A percentile compares a stretch with the other conserved stretches of the same genome.
Evolutionary conservation across 75 land plant species (phyloP).

Genomic region (Sequoiadendron giganteum): DNA sequence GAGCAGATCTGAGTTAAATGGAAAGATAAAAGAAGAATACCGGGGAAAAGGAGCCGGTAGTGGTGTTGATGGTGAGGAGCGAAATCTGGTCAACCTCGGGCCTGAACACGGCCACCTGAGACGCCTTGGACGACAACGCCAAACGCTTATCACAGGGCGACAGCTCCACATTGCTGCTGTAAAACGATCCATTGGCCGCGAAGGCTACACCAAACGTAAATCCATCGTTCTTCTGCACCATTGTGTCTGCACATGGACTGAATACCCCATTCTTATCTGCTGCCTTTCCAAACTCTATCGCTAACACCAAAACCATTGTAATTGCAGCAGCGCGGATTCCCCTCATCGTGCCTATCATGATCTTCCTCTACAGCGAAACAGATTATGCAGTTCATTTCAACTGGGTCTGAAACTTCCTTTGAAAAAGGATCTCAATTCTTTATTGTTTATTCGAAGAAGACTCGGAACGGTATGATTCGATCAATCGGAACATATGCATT

Average conservation of each 20-base stretch:
- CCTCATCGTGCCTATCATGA: too few species aligned
- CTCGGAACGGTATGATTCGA: too few species aligned
- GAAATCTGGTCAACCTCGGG: constrained; percentile 87
- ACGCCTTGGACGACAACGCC: background rate
- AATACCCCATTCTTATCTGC: constrained; percentile 32
- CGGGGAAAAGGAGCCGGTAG: constrained; percentile 29
- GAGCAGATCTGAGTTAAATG: background rate
- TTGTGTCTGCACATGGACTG: constrained; percentile 35
- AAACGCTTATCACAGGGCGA: too few species aligned
- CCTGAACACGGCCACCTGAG: constrained; percentile 66
- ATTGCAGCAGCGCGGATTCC: background rate
- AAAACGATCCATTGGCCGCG: constrained; percentile 3
- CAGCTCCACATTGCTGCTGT: too few species aligned
- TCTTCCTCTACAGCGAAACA: too few species aligned
- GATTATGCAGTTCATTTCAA: too few species aligned
- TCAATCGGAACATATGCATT: too few species aligned
- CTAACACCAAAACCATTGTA: background rate
- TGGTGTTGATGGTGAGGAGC: constrained; percentile 68
- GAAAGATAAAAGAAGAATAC: constrained; percentile 28
- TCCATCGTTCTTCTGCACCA: constrained; percentile 34
- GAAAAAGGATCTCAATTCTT: too few species aligned
- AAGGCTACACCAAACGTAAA: constrained; percentile 46
- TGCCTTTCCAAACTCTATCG: background rate
- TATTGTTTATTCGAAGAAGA: too few species aligned
- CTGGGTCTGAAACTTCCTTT: background rate